phyloP scores from a whole-genome alignment of 257 asterid species.

The Capsicum pubescens region DNA sequence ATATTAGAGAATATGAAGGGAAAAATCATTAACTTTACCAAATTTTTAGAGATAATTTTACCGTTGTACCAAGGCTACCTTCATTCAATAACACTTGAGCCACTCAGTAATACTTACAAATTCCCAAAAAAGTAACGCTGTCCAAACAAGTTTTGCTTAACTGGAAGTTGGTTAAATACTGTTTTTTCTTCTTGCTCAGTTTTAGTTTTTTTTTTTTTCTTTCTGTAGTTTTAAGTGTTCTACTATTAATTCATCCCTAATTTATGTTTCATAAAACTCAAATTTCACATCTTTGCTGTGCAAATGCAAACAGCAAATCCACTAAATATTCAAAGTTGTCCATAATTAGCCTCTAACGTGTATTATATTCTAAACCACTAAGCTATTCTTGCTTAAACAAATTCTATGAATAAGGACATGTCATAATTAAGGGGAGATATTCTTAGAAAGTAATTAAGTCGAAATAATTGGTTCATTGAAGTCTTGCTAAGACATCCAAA shows the following conservation, averaged over 20 bases:
- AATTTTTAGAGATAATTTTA: neutral
- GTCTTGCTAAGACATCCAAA: neutral
- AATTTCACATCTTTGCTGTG: neutral
- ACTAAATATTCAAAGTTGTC: neutral
- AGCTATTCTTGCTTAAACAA: neutral
- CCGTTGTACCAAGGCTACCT: neutral
- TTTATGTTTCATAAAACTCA: neutral
- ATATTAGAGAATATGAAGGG: neutral
- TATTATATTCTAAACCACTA: neutral
- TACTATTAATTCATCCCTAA: neutral
- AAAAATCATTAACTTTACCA: neutral
- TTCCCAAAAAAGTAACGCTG: neutral
- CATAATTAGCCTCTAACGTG: neutral
- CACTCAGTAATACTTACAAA: neutral
- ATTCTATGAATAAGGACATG: neutral
- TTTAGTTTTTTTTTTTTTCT: neutral
- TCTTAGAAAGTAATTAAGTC: slow-evolving; percentile 12
- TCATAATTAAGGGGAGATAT: neutral
- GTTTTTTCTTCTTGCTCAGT: neutral
- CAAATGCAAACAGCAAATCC: neutral
- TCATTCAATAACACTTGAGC: neutral
- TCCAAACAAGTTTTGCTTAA: neutral
- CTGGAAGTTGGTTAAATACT: neutral
- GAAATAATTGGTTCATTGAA: neutral
- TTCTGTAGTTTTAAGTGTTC: neutral